Conservation (phyloP, 2,329 filamentous ascomycete genomes). For the Microdochium paspali region DNA sequence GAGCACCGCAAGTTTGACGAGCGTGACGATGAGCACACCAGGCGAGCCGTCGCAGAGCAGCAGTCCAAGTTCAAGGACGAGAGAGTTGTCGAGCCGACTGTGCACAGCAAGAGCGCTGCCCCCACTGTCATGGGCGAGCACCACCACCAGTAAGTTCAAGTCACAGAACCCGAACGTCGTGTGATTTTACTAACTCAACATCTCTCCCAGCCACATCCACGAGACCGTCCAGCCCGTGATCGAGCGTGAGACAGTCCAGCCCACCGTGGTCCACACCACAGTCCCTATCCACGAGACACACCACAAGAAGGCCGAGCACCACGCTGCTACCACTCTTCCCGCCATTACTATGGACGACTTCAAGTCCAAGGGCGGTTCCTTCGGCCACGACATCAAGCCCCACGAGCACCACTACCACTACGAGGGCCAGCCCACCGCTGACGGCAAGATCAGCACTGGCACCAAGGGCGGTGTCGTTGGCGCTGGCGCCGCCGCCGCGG, state of each 20-base stretch:
- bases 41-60: constrained; percentile 40
- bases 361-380: constrained; percentile 37
- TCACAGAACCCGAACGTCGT: background rate
- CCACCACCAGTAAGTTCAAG: constrained; percentile 38
- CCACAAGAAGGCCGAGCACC: constrained; percentile 56
- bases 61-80: constrained; percentile 42
- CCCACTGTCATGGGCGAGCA: constrained; percentile 50
- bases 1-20: constrained; percentile 55
- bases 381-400: constrained; percentile 31
- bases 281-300: constrained; percentile 65
- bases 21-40: constrained; percentile 39
- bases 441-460: background rate
- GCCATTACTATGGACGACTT: constrained; percentile 58
- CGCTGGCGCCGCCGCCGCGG: constrained; percentile 5
- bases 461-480: background rate
- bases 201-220: constrained; percentile 40
- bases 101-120: constrained; percentile 35
- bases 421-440: constrained; percentile 43
- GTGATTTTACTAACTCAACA: constrained; percentile 16
- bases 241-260: constrained; percentile 59
- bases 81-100: constrained; percentile 32
- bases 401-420: constrained; percentile 50
- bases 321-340: constrained; percentile 54
- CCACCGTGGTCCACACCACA: constrained; percentile 61
- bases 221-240: constrained; percentile 64